A percentile compares a stretch with the other conserved stretches of the same genome.
Conservation (phyloP, 139 green algal genomes). For the Haematococcus sp. region DNA sequence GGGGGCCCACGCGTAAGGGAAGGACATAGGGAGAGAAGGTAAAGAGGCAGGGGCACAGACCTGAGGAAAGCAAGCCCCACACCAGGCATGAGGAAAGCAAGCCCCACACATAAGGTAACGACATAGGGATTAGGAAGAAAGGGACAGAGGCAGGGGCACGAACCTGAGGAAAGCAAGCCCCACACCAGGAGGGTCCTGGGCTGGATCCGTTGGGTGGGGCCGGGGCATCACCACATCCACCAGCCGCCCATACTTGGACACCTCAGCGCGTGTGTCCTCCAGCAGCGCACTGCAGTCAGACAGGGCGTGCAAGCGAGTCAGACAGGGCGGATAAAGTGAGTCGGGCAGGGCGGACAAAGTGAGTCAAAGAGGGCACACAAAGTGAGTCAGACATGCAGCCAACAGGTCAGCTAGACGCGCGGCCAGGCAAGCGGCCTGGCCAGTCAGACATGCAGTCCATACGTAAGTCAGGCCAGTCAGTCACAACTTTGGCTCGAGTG, state of each 20-base stretch:
- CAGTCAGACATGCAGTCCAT: no score
- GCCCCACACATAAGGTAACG: not conserved
- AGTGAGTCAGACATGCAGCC: no score
- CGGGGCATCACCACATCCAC: slow-evolving; percentile 45
- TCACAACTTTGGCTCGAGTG: no score
- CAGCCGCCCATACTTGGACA: slow-evolving; percentile 61
- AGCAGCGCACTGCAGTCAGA: slow-evolving; percentile 27
- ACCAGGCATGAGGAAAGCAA: no score
- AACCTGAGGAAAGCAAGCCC: slow-evolving; percentile 59
- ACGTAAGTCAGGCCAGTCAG: no score
- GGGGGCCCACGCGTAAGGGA: not conserved
- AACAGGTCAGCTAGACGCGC: no score
- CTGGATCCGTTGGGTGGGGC: slow-evolving; percentile 5
- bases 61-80: slow-evolving; percentile 61
- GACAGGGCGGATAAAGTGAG: no score
- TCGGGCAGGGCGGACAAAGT: no score
- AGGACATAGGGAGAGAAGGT: not conserved
- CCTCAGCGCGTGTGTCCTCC: slow-evolving; percentile 52
- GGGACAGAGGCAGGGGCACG: slow-evolving; percentile 9
- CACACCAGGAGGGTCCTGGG: slow-evolving; percentile 46
- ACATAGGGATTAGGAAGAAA: not conserved
- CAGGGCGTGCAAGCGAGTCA: not conserved
- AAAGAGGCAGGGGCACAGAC: slow-evolving; percentile 24
- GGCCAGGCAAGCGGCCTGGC: no score
- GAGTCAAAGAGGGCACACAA: no score